Evolutionary conservation across 495 filamentous ascomycete genomes (phyloP).

Genomic region (Pseudevernia furfuracea): DNA sequence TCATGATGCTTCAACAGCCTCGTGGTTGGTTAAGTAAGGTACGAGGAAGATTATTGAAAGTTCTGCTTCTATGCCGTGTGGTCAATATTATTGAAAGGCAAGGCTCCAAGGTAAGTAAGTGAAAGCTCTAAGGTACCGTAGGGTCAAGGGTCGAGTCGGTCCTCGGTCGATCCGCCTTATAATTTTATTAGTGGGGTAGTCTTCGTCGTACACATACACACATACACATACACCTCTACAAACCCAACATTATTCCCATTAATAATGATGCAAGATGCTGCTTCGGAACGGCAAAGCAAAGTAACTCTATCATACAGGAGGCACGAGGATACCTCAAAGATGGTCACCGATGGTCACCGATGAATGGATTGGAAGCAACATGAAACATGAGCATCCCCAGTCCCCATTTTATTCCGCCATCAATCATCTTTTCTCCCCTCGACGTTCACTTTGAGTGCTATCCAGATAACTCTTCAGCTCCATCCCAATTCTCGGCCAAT

Average conservation of each 20-base stretch:
- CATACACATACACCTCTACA: no score
- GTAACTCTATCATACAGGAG: background rate
- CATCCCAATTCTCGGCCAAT: background rate
- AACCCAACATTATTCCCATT: no score
- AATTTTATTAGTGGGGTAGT: no score
- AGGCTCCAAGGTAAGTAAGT: background rate
- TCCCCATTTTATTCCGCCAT: background rate
- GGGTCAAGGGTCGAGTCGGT: background rate
- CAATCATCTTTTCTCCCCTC: background rate
- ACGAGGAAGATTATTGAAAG: no score
- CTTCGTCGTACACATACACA: no score
- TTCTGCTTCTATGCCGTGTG: no score
- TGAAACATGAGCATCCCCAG: background rate
- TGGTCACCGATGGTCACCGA: background rate
- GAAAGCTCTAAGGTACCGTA: no score
- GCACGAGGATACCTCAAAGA: background rate
- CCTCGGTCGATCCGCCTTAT: background rate
- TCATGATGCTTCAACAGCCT: slow-evolving; percentile 11
- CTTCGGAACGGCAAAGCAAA: background rate
- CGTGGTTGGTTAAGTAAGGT: background rate
- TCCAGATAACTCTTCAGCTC: background rate
- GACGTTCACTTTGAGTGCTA: background rate
- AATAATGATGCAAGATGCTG: no score
- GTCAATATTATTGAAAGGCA: background rate
- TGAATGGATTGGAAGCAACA: background rate